Percentiles rank a stretch among this genome's conserved stretches.
These are phyloP conservation scores for Gastrolobium bilobum DNA, from an alignment of 306 rosid genomes.

Conservation along the genomic window DNA sequence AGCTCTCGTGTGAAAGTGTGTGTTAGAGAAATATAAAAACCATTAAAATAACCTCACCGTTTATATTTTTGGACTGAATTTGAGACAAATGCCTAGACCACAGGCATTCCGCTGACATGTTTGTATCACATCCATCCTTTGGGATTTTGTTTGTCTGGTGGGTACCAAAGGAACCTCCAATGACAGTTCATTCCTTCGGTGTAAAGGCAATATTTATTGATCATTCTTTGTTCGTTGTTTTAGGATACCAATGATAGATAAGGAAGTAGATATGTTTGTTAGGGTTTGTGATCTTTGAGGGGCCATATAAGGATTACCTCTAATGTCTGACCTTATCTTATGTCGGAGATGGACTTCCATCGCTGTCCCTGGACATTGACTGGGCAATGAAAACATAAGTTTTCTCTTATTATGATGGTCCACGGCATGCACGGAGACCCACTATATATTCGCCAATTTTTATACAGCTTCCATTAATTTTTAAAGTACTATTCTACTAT, in stretches of 20 bases:
- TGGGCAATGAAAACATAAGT: neutral
- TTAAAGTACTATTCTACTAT: neutral
- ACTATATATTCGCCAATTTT: neutral
- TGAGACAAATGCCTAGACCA: neutral
- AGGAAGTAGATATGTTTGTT: conserved; percentile 37
- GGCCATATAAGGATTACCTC: conserved; percentile 9
- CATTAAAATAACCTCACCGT: no score
- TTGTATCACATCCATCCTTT: conserved; percentile 23
- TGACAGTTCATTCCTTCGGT: conserved; percentile 2
- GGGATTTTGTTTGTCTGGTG: conserved; percentile 40
- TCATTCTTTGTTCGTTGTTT: conserved; percentile 7
- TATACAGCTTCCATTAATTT: neutral
- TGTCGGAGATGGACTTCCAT: neutral
- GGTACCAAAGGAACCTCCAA: conserved; percentile 22
- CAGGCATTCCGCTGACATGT: neutral
- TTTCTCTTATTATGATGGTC: neutral
- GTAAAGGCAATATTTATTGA: conserved; percentile 22
- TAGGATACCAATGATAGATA: conserved; percentile 8
- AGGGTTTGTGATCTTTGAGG: conserved; percentile 42
- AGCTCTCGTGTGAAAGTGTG: no score
- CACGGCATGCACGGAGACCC: neutral
- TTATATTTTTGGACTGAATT: no score
- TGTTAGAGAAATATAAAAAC: no score
- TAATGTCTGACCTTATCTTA: conserved; percentile 18
- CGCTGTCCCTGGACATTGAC: neutral